These are phyloP conservation scores for Phalaenopsis hybrid DNA, from an alignment of 116 monocot genomes.

Conservation along the genomic window DNA sequence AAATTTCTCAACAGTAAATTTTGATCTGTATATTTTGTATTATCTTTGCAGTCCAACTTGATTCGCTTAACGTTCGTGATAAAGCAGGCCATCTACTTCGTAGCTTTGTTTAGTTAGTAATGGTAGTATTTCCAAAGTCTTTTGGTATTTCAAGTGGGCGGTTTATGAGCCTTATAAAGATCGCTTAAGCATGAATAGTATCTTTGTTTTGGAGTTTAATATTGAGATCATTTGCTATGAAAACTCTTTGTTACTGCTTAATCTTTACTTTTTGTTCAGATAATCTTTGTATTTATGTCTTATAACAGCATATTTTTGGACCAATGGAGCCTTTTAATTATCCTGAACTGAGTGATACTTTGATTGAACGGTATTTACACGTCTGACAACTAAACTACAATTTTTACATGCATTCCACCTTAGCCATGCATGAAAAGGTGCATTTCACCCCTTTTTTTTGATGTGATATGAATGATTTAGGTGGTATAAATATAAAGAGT, in stretches of 20 bases:
- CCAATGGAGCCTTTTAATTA: too few species aligned
- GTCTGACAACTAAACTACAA: too few species aligned
- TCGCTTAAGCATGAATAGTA: background rate
- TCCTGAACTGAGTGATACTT: too few species aligned
- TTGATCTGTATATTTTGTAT: background rate
- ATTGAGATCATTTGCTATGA: background rate
- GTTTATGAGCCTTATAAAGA: background rate
- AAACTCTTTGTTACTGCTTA: background rate
- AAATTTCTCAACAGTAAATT: background rate
- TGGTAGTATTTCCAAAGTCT: background rate
- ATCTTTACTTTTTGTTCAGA: background rate
- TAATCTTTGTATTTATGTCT: background rate
- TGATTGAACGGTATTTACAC: too few species aligned
- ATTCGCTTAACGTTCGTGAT: background rate
- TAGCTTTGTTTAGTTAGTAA: background rate
- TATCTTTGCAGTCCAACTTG: background rate
- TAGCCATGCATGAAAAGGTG: too few species aligned
- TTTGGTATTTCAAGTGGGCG: background rate
- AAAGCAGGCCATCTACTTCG: background rate
- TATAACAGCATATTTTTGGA: too few species aligned
- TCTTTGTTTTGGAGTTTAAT: background rate
- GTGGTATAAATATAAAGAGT: too few species aligned
- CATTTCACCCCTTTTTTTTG: too few species aligned
- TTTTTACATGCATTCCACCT: too few species aligned
- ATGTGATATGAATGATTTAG: too few species aligned